Evolutionary conservation across 2,329 filamentous ascomycete genomes (phyloP).

Genomic region (Fusarium redolens): DNA sequence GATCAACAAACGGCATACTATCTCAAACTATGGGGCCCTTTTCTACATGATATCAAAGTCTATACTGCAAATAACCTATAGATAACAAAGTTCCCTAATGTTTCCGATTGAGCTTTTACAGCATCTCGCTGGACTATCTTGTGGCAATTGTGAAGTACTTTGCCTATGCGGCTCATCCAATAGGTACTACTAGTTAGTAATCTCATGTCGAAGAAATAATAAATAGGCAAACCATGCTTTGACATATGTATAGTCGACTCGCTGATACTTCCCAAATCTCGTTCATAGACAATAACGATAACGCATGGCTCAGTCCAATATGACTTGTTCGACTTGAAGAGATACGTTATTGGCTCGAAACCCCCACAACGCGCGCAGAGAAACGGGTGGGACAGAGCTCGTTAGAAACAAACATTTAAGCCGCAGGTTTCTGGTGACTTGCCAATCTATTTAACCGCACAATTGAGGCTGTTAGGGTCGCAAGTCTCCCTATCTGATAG

Average conservation of each 20-base stretch:
- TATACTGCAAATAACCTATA: neutral
- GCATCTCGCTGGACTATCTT: neutral
- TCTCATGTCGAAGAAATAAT: neutral
- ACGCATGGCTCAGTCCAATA: slow-evolving; percentile 11
- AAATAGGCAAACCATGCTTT: neutral
- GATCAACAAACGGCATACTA: neutral
- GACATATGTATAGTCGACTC: neutral
- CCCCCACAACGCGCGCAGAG: slow-evolving; percentile 33
- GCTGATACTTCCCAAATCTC: neutral
- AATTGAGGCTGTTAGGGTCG: slow-evolving; percentile 2
- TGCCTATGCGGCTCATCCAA: neutral
- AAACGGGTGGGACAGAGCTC: slow-evolving; percentile 32
- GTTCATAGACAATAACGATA: neutral
- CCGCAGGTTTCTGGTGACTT: slow-evolving; percentile 11
- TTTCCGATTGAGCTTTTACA: neutral
- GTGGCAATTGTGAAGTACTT: neutral
- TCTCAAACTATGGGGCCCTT: no score
- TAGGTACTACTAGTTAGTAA: no score
- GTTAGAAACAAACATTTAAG: slow-evolving; percentile 17
- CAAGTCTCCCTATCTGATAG: neutral
- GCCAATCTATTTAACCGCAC: slow-evolving; percentile 20
- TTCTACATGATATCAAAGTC: neutral
- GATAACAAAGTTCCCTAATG: neutral
- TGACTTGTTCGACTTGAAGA: neutral
- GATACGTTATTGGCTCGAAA: slow-evolving; percentile 36